Evolutionary conservation across 2,329 filamentous ascomycete genomes (phyloP).

Genomic region (Ophiostoma montium): DNA sequence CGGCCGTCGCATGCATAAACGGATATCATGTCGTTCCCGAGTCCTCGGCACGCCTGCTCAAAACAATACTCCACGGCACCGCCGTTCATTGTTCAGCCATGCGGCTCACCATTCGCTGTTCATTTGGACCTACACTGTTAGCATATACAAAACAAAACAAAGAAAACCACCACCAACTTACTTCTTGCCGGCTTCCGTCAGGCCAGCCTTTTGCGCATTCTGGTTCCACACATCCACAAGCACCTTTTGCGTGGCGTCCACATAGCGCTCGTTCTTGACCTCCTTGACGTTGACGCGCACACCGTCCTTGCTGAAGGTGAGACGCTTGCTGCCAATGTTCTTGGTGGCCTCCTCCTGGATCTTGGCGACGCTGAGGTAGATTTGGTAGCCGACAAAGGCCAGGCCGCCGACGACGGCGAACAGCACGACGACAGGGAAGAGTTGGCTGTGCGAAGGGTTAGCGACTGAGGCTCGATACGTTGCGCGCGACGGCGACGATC

Average conservation of each 20-base stretch:
- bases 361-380: conserved; percentile 54
- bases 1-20: too few relatives aligned
- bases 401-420: conserved; percentile 40
- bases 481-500: too few relatives aligned
- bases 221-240: conserved; percentile 54
- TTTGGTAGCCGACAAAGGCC: conserved; percentile 56
- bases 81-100: too few relatives aligned
- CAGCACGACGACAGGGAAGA: conserved; percentile 54
- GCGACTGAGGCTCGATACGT: too few relatives aligned
- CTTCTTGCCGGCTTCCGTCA: background rate
- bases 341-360: conserved; percentile 51
- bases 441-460: conserved; percentile 27
- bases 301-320: conserved; percentile 63
- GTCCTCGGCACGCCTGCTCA: too few relatives aligned
- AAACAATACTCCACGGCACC: too few relatives aligned
- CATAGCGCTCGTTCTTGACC: conserved; percentile 52
- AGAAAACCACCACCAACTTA: background rate
- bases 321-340: conserved; percentile 62
- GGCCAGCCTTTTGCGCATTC: background rate
- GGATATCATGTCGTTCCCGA: too few relatives aligned
- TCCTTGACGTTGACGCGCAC: conserved; percentile 58
- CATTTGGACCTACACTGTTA: too few relatives aligned
- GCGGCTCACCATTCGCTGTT: too few relatives aligned
- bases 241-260: conserved; percentile 58
- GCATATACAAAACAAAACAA: too few relatives aligned